Evolutionary conservation across 257 asterid species (phyloP), one percentile per base, ranked within the genome.

Genomic region (Solanum rostratum): DNA sequence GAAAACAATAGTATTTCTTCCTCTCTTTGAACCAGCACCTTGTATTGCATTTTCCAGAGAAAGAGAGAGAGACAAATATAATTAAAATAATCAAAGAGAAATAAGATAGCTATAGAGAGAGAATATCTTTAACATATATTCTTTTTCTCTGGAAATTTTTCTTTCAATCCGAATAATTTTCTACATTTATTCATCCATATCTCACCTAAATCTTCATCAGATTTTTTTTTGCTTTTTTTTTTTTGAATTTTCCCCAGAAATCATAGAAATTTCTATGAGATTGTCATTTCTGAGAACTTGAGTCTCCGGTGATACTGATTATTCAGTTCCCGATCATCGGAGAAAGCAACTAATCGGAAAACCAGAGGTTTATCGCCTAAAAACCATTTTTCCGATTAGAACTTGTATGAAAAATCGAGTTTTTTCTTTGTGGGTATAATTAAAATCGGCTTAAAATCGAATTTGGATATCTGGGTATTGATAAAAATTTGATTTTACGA

Each of bases 51-150:
- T 78, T 24, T 87, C 37, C 22, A 27, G 65, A 43, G 41, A 46
- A 59, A 29, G 45, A 66, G 76, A 15, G 52, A 16, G 84, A 82
- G 39, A 76, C 24, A 46, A 15, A 68, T 11, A 63, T 22, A 71
- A 49, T 14, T 22, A 22, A 37, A 30, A 45, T 45, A 71, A 73
- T 30, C 15, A 73, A 46, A 22, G 12, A 73, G n/a, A 66, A 20
- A 16, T 14, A 33, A 6, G 20, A 80, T 16, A 79, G 55, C 82
- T 62, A 80, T 84, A 76, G 85, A 55, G 86, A 79, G 88, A 88
- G 90, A 82, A 82, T 87, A 84, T 88, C 89, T 89, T 89, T 90
- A 70, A 86, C 91, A 88, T 89, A 87, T 86, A 89, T 92, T 87
- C 92, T 89, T 87, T 89, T 71, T 88, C 88, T 84, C 59, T 86